A percentile compares a stretch with the other conserved stretches of the same genome.
Conservation (phyloP, 345 rosid species). For the Trapa incisa region DNA sequence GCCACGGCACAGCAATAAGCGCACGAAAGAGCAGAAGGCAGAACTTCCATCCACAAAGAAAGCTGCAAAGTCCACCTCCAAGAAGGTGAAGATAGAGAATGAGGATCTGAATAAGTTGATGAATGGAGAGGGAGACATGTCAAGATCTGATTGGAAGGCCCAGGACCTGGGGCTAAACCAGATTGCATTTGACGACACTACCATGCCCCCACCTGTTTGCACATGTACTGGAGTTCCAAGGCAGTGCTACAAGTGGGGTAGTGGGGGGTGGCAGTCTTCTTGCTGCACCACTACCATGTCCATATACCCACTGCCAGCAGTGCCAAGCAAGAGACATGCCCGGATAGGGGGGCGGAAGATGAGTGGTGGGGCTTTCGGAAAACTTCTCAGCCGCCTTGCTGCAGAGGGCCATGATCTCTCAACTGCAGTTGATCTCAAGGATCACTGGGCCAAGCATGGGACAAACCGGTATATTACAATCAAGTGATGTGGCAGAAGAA, state of each 20-base stretch:
- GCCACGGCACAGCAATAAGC: constrained; percentile 45
- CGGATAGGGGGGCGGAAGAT: constrained; percentile 90
- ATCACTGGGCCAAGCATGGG: constrained; percentile 80
- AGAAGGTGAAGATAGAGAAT: constrained; percentile 67
- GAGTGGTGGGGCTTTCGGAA: constrained; percentile 97
- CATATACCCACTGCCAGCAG: constrained; percentile 70
- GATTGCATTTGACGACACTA: constrained; percentile 72
- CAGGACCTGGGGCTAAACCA: constrained; percentile 82
- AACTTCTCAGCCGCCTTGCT: constrained; percentile 83
- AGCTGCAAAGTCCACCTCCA: constrained; percentile 36
- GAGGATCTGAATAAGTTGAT: constrained; percentile 39
- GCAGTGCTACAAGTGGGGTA: no score
- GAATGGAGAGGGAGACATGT: constrained; percentile 34
- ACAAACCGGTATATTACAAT: constrained; percentile 21
- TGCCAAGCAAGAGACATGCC: constrained; percentile 84
- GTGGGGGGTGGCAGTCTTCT: constrained; percentile 90
- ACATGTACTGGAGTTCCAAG: constrained; percentile 58
- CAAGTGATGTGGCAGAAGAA: constrained; percentile 5
- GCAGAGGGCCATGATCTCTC: constrained; percentile 72
- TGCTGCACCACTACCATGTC: constrained; percentile 92
- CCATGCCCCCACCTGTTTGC: constrained; percentile 87
- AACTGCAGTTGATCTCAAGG: constrained; percentile 54
- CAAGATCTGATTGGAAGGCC: constrained; percentile 77
- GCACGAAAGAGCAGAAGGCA: constrained; percentile 54
- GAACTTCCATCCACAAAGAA: constrained; percentile 32